Evolutionary conservation across 441 rosid genomes (phyloP).

Genomic region (Euphorbia corollata): DNA sequence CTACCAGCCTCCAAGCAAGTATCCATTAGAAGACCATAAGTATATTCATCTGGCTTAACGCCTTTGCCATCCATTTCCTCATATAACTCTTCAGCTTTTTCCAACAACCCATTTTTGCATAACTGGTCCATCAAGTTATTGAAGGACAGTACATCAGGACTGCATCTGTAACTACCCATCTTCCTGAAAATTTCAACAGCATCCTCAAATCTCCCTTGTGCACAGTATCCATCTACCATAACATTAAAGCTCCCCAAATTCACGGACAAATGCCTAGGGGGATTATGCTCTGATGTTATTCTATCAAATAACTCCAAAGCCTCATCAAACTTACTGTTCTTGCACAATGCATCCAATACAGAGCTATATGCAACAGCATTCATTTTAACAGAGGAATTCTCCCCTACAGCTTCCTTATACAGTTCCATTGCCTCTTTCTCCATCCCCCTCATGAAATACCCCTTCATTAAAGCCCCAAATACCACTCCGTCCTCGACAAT

Average conservation of each 20-base stretch:
- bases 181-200: conserved; percentile 60
- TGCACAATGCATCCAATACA: conserved; percentile 62
- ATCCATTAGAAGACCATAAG: conserved; percentile 65
- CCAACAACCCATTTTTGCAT: conserved; percentile 54
- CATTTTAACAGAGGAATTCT: conserved; percentile 52
- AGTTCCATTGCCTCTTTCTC: conserved; percentile 72
- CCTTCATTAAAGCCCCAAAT: conserved; percentile 74
- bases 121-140: conserved; percentile 76
- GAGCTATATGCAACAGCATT: conserved; percentile 55
- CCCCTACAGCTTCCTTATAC: conserved; percentile 47
- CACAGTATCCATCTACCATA: conserved; percentile 72
- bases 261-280: conserved; percentile 50
- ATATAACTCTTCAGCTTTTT: conserved; percentile 61
- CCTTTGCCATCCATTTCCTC: conserved; percentile 68
- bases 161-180: conserved; percentile 60
- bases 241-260: conserved; percentile 88
- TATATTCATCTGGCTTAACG: conserved; percentile 80
- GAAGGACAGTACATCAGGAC: conserved; percentile 58
- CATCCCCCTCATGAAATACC: conserved; percentile 62
- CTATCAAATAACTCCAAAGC: conserved; percentile 65
- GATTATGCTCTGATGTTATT: conserved; percentile 50
- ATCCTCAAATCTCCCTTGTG: conserved; percentile 50
- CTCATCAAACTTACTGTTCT: conserved; percentile 64
- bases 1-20: conserved; percentile 53
- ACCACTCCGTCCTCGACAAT: conserved; percentile 66